These are phyloP conservation scores for Yueomyces sinensis DNA, from an alignment of 805 yeast species.

Conservation along the genomic window DNA sequence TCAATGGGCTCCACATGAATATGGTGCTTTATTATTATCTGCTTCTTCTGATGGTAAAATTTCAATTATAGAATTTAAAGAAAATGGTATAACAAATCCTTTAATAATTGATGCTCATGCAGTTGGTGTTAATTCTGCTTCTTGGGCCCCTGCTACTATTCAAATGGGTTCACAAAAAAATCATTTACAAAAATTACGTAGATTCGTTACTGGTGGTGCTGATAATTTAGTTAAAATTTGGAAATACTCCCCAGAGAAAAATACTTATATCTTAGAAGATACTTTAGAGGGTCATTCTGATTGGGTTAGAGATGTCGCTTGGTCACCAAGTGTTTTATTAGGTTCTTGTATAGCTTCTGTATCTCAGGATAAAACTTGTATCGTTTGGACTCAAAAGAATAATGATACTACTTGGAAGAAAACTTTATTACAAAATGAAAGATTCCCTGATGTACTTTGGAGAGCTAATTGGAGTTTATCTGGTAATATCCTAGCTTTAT, in stretches of 20 bases:
- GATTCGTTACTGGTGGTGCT: slow-evolving; percentile 84
- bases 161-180: slow-evolving; percentile 5
- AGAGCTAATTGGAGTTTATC: slow-evolving; percentile 95
- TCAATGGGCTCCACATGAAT: slow-evolving; percentile 89
- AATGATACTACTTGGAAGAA: slow-evolving; percentile 66
- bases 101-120: slow-evolving; percentile 53
- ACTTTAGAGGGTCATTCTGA: slow-evolving; percentile 83
- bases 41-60: slow-evolving; percentile 84
- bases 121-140: slow-evolving; percentile 79
- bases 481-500: slow-evolving; percentile 88
- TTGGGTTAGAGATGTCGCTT: slow-evolving; percentile 98
- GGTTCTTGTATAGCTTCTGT: slow-evolving; percentile 91
- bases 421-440: slow-evolving; percentile 57
- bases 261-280: slow-evolving; percentile 58
- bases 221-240: slow-evolving; percentile 84
- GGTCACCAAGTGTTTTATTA: slow-evolving; percentile 87
- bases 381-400: slow-evolving; percentile 85
- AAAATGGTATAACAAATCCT: slow-evolving; percentile 62
- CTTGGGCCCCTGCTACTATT: slow-evolving; percentile 61
- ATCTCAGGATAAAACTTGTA: slow-evolving; percentile 89
- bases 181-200: slow-evolving; percentile 34
- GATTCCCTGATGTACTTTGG: slow-evolving; percentile 96
- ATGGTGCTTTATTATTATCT: slow-evolving; percentile 76
- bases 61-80: slow-evolving; percentile 74
- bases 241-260: slow-evolving; percentile 37